These are phyloP conservation scores for Aschersonia sp. DNA, from an alignment of 2,329 filamentous ascomycete species.

Conservation along the genomic window DNA sequence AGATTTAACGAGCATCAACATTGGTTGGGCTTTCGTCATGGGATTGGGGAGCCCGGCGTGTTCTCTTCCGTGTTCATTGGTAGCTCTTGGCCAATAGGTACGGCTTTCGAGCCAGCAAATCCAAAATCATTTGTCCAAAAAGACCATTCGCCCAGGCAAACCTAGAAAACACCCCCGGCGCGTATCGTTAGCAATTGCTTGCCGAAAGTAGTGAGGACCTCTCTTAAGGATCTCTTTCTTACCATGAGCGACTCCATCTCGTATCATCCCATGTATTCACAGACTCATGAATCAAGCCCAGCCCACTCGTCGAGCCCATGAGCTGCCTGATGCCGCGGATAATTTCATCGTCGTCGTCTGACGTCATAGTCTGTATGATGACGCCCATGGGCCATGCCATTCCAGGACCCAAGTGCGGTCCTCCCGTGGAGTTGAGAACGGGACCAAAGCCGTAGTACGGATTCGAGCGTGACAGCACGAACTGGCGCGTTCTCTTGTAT, in stretches of 20 bases:
- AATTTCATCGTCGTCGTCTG: conserved; percentile 63
- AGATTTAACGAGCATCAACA: background rate
- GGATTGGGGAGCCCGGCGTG: background rate
- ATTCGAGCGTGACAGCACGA: conserved; percentile 57
- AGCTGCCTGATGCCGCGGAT: conserved; percentile 42
- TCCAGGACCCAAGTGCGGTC: conserved; percentile 41
- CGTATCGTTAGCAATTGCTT: too few relatives aligned
- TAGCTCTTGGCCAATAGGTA: conserved; percentile 39
- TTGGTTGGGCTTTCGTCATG: background rate
- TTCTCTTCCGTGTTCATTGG: conserved; percentile 14
- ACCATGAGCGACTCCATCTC: conserved; percentile 22
- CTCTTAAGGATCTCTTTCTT: background rate
- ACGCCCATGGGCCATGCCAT: conserved; percentile 82
- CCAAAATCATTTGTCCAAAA: conserved; percentile 71
- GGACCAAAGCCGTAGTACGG: conserved; percentile 53
- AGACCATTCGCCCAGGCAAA: conserved; percentile 83
- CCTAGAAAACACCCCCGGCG: conserved; percentile 27
- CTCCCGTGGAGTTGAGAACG: conserved; percentile 34
- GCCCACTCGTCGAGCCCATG: conserved; percentile 54
- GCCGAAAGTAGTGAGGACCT: too few relatives aligned
- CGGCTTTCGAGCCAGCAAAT: conserved; percentile 60
- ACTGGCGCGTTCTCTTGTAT: conserved; percentile 63
- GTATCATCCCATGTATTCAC: conserved; percentile 18
- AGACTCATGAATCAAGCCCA: conserved; percentile 65
- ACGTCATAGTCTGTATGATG: conserved; percentile 67